These are phyloP conservation scores for Corymbia citriodora DNA, from an alignment of 441 rosid genomes.

Conservation along the genomic window DNA sequence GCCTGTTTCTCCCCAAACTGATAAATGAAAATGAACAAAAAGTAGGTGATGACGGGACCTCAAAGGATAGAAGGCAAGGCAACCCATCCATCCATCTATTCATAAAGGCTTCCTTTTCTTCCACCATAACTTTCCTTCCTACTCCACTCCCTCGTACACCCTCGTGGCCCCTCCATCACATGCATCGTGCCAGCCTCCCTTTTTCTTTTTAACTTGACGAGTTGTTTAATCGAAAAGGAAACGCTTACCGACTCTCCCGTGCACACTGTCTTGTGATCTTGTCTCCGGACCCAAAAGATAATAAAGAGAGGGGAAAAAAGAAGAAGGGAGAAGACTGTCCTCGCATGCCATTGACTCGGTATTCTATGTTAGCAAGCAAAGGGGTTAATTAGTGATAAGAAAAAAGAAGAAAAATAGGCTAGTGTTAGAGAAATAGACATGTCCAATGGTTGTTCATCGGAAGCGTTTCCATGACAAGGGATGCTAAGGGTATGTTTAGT, in stretches of 20 bases:
- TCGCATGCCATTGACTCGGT: background rate
- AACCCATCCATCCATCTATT: background rate
- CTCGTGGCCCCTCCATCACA: constrained; percentile 8
- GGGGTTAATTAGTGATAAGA: background rate
- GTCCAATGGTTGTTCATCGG: background rate
- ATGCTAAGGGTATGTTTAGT: background rate
- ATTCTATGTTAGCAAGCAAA: background rate
- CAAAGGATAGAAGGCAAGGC: background rate
- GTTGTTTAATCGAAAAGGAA: background rate
- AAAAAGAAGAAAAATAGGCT: background rate
- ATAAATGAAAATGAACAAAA: background rate
- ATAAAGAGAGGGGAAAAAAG: background rate
- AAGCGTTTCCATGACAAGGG: background rate
- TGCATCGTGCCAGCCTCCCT: background rate
- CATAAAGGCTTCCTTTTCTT: background rate
- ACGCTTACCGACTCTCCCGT: background rate
- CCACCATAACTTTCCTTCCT: background rate
- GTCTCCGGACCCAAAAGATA: background rate
- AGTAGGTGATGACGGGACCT: constrained; percentile 2
- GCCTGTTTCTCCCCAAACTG: background rate
- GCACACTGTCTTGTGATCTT: background rate
- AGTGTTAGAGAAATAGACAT: background rate
- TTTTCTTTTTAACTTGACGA: background rate
- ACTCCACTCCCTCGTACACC: background rate
- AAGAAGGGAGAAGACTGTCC: background rate